phyloP scores from a whole-genome alignment of 331 rosid species.

The Malus hybrid region DNA sequence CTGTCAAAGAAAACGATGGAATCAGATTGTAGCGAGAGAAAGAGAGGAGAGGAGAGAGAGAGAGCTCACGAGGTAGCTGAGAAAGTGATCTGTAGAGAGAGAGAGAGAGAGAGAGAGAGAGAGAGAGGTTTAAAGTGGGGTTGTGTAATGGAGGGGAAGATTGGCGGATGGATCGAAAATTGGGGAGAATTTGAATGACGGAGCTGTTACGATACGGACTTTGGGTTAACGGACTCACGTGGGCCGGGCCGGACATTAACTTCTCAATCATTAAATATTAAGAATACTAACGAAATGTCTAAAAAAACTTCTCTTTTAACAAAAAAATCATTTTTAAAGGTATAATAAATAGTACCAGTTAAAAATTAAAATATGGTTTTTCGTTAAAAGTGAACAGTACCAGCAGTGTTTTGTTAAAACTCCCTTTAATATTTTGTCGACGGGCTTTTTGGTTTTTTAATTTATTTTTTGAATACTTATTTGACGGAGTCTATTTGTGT shows the following conservation, averaged over 20 bases:
- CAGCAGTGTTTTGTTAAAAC: too few species aligned
- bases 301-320: too few species aligned
- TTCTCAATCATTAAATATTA: not conserved
- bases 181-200: conserved; percentile 25
- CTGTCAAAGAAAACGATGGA: not conserved
- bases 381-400: too few species aligned
- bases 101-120: not conserved
- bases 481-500: not conserved
- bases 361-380: too few species aligned
- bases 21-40: not conserved
- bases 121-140: not conserved
- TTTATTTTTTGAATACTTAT: not conserved
- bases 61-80: not conserved
- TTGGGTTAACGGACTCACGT: not conserved
- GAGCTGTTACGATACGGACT: not conserved
- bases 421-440: not conserved
- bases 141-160: not conserved
- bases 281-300: too few species aligned
- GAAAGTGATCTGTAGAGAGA: conserved; percentile 1
- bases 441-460: not conserved
- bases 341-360: too few species aligned
- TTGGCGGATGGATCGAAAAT: conserved; percentile 55
- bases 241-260: not conserved
- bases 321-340: too few species aligned
- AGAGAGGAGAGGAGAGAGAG: not conserved